Evolutionary conservation across 441 rosid species (phyloP).

Genomic region (Daphne laureola): DNA sequence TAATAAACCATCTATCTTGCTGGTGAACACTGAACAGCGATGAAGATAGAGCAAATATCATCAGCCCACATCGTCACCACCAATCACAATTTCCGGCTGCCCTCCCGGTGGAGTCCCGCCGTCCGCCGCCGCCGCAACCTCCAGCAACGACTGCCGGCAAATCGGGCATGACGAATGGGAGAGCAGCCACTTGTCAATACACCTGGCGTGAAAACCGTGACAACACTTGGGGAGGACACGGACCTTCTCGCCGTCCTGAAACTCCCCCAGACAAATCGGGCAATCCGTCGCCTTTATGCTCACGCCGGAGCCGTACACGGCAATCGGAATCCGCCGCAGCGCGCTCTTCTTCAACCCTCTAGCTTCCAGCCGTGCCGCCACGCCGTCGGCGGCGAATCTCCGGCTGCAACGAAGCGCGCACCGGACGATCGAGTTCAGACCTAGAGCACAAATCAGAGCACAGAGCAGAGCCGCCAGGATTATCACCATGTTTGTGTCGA

Average conservation of each 20-base stretch:
- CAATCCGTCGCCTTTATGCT: slow-evolving; percentile 59
- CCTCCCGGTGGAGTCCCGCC: slow-evolving; percentile 18
- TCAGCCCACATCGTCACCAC: slow-evolving; percentile 33
- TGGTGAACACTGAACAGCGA: neutral
- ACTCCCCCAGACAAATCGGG: slow-evolving; percentile 76
- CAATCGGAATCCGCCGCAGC: slow-evolving; percentile 55
- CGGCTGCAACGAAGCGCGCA: slow-evolving; percentile 61
- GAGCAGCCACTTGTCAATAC: slow-evolving; percentile 74
- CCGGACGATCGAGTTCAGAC: slow-evolving; percentile 56
- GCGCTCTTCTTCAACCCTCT: slow-evolving; percentile 54
- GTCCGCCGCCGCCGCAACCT: slow-evolving; percentile 20
- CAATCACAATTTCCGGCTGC: slow-evolving; percentile 19
- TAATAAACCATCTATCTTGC: neutral
- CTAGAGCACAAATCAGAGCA: slow-evolving; percentile 61
- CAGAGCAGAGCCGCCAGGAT: slow-evolving; percentile 69
- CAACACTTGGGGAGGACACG: slow-evolving; percentile 67
- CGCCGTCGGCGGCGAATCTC: slow-evolving; percentile 35
- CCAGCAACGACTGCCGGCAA: slow-evolving; percentile 54
- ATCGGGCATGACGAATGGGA: slow-evolving; percentile 76
- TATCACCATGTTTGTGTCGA: slow-evolving; percentile 86
- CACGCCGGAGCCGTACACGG: slow-evolving; percentile 38
- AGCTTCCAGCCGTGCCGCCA: slow-evolving; percentile 33
- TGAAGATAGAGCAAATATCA: too few relatives aligned
- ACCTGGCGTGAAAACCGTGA: slow-evolving; percentile 77
- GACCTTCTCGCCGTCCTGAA: slow-evolving; percentile 60